Evolutionary conservation across 202 grass and related monocot species (phyloP).

Genomic region (Panicum hallii): DNA sequence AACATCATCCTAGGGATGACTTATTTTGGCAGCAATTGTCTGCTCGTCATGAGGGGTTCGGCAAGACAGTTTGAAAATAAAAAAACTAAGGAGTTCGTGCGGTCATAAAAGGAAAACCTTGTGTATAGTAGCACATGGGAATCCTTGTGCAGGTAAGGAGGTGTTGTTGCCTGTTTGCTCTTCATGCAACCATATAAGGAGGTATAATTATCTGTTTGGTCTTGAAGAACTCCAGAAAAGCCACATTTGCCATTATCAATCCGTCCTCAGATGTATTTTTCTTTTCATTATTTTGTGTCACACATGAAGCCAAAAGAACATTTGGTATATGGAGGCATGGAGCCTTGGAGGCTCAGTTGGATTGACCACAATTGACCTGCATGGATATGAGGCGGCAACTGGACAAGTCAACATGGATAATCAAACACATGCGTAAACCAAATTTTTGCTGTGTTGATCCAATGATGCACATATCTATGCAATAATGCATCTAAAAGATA

Average conservation of each 20-base stretch:
- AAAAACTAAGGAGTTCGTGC: conserved; percentile 15
- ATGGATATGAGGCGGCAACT: neutral
- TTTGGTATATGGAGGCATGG: neutral
- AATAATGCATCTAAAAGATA: conserved; percentile 50
- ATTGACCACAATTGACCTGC: conserved; percentile 8
- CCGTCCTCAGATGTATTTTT: conserved; percentile 2
- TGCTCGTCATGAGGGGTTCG: neutral
- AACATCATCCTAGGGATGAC: neutral
- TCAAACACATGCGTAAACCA: conserved; percentile 27
- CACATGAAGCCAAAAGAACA: conserved; percentile 26
- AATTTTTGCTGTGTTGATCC: conserved; percentile 5
- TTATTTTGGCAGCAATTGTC: neutral
- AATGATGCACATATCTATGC: conserved; percentile 48
- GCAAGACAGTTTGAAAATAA: neutral
- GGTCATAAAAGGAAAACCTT: neutral
- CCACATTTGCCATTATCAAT: neutral
- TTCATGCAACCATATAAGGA: conserved; percentile 15
- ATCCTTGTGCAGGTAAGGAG: neutral
- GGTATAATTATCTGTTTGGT: neutral
- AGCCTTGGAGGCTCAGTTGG: conserved; percentile 20
- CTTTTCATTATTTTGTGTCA: neutral
- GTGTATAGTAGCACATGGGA: neutral
- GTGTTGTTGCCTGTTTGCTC: neutral
- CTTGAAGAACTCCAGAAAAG: conserved; percentile 26
- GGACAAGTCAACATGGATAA: conserved; percentile 20